These are phyloP conservation scores for Penicillium crystallinum DNA, from an alignment of 495 filamentous ascomycete species.

Conservation along the genomic window DNA sequence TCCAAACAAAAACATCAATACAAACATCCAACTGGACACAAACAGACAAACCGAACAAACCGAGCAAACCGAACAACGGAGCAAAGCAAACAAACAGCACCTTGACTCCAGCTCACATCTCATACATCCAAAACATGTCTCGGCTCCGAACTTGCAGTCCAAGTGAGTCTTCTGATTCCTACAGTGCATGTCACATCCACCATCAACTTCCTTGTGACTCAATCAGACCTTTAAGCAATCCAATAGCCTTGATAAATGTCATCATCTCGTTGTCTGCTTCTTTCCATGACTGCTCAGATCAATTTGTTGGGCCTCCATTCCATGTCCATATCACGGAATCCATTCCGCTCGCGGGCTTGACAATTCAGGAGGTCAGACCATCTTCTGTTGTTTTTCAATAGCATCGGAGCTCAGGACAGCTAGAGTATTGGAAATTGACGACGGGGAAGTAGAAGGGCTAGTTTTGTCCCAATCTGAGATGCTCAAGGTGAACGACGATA, in stretches of 20 bases:
- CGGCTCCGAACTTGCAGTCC: background rate
- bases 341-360: background rate
- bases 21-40: background rate
- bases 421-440: too few species aligned
- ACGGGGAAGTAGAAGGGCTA: too few species aligned
- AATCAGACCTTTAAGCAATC: too few species aligned
- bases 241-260: background rate
- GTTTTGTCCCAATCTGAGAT: too few species aligned
- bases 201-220: background rate
- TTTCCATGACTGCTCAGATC: background rate
- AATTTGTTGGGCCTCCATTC: background rate
- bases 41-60: background rate
- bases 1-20: conserved; percentile 7
- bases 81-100: background rate
- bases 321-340: background rate
- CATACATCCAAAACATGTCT: background rate
- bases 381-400: background rate
- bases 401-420: too few species aligned
- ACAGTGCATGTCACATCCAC: background rate
- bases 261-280: background rate
- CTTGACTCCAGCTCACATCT: background rate
- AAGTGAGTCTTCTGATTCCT: background rate
- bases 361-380: background rate
- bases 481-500: too few species aligned
- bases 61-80: background rate